Base-by-base conservation (phyloP, 208 protist genomes). In the Porcisia hertigi region DNA sequence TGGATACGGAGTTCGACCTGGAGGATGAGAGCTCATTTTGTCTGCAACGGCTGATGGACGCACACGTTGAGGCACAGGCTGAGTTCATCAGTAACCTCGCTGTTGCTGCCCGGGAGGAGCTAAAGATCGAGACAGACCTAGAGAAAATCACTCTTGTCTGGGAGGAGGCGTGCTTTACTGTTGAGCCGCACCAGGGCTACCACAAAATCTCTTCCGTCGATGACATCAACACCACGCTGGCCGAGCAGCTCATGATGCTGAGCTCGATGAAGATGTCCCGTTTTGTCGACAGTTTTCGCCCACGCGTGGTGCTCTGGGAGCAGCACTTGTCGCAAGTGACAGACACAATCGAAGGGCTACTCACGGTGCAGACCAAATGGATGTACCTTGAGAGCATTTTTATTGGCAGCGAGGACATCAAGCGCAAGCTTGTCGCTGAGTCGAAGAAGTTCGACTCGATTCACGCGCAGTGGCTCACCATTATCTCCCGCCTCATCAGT, bases 301-400 rank as follows among this genome's bases (percentile, higher is more conserved):
- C 90, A 47, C 90, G 98, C 75, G 95, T 99, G 71, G 79, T 97
- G 30, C 83, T 96, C 75, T 99, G 98, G 98, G 97, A 99, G 83
- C 88, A 98, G 84, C 92, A 82, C 16, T 89, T 99, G 8, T 98
- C 96, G 45, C 91, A 96, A 69, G 94, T 99, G 52, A 88, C 95
- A 0, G 98, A 99, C 85, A 98, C 92, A 11, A 94, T 99, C 58
- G 97, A 99, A 71, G 80, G 89, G 8, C 82, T 98, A 60, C 84
- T 99, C 20, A 86, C 86, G 6, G 97, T 99, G 45, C 97, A 99
- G 83, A 96, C 92, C 20, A 95, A 98, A 84, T 99, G 98, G 98
- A 98, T 98, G 90, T 99, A 99, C 86, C 88, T 99, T 12, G 95
- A 99, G 79, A 98, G 98, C 86, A 99, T 99, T 59, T 99, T 99